Conservation (phyloP, 208 protist genomes). For the Strigomonas galati region DNA sequence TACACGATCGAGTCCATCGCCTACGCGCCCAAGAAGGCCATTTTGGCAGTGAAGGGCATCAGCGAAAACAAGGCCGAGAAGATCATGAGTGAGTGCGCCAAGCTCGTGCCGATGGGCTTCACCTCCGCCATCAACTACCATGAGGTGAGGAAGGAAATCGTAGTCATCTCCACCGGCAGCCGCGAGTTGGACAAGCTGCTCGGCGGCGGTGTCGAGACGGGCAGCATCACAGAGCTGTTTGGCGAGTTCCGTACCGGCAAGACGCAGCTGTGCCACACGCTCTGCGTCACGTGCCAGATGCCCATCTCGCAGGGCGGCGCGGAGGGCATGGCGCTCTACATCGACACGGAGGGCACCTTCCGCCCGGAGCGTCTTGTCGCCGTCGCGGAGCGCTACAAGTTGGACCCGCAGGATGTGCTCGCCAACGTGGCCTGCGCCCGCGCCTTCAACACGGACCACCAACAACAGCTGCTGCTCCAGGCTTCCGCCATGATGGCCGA, state of each 20-base stretch:
- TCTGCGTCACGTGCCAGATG: slow-evolving; percentile 98
- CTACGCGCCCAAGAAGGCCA: slow-evolving; percentile 96
- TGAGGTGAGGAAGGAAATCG: slow-evolving; percentile 93
- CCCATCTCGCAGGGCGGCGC: slow-evolving; percentile 94
- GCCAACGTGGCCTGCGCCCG: slow-evolving; percentile 99
- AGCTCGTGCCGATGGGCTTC: slow-evolving; percentile 98
- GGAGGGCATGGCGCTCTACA: slow-evolving; percentile 99
- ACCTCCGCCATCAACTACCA: slow-evolving; percentile 96
- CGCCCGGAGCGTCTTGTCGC: slow-evolving; percentile 92
- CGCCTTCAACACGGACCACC: slow-evolving; percentile 99
- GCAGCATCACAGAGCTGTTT: slow-evolving; percentile 99
- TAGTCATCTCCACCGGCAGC: slow-evolving; percentile 98
- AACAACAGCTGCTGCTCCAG: slow-evolving; percentile 94
- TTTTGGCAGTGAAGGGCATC: slow-evolving; percentile 98
- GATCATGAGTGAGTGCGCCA: slow-evolving; percentile 93
- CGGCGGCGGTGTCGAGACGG: slow-evolving; percentile 97
- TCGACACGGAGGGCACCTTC: slow-evolving; percentile 99
- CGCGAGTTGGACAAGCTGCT: slow-evolving; percentile 98
- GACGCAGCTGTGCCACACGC: slow-evolving; percentile 99
- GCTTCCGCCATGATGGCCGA: slow-evolving; percentile 99
- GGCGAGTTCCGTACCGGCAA: slow-evolving; percentile 99
- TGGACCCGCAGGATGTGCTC: slow-evolving; percentile 97
- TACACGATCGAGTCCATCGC: slow-evolving; percentile 97
- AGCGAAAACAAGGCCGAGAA: slow-evolving; percentile 98
- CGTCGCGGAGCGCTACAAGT: slow-evolving; percentile 92